These are phyloP conservation scores for Cymbopogon citratus DNA, from an alignment of 176 grass and related monocot species.

Conservation along the genomic window DNA sequence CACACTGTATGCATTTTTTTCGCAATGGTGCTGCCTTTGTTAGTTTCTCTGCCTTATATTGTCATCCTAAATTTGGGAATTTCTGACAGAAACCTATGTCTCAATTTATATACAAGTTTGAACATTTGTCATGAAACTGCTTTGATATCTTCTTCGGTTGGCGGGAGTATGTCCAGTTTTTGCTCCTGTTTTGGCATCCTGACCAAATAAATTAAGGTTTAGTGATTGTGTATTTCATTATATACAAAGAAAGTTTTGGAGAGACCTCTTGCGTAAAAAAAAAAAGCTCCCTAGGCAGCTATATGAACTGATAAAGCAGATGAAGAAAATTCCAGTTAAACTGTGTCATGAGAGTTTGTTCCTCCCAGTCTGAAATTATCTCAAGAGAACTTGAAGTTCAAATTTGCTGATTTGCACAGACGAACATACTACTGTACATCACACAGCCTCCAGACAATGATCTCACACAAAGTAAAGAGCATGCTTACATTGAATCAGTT, in stretches of 20 bases:
- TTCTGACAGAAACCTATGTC: conserved; percentile 26
- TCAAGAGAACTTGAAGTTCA: neutral
- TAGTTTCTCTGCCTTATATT: conserved; percentile 10
- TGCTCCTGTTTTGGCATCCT: conserved; percentile 32
- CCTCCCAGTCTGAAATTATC: neutral
- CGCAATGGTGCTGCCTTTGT: neutral
- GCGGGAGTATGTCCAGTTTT: conserved; percentile 1
- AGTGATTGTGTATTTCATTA: neutral
- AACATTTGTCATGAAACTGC: conserved; percentile 25
- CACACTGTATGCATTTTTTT: neutral
- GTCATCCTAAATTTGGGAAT: conserved; percentile 27
- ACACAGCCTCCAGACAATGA: neutral
- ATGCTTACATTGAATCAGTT: conserved; percentile 36
- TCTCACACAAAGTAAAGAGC: neutral
- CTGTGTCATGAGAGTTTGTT: neutral
- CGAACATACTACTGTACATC: neutral
- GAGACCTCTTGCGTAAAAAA: neutral
- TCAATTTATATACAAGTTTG: conserved; percentile 22
- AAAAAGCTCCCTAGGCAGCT: neutral
- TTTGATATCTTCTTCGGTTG: conserved; percentile 8
- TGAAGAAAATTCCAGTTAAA: neutral
- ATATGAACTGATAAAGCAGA: neutral
- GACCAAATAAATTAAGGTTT: conserved; percentile 23
- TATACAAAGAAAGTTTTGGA: neutral
- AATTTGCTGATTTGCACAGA: neutral